A percentile compares a stretch with the other conserved stretches of the same genome.
Conservation (phyloP, 2,329 filamentous ascomycete species). For the Biscogniauxia sp. region DNA sequence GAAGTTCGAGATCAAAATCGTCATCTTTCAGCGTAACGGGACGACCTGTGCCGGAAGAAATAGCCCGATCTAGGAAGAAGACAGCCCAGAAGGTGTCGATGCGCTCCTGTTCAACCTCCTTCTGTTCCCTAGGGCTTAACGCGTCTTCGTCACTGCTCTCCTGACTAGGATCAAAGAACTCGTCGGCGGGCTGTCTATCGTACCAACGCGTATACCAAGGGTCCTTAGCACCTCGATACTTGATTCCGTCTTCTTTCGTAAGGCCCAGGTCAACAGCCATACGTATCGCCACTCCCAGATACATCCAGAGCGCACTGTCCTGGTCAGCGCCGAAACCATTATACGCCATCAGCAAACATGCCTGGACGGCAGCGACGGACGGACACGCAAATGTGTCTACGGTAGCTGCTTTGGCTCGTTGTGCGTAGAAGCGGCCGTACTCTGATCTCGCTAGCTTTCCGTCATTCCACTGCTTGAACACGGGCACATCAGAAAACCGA, state of each 20-base stretch:
- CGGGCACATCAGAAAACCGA: conserved; percentile 67
- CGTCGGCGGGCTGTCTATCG: conserved; percentile 34
- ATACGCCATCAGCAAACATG: conserved; percentile 79
- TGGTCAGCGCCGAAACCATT: conserved; percentile 86
- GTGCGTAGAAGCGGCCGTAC: conserved; percentile 74
- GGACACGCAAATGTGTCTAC: conserved; percentile 82
- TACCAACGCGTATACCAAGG: conserved; percentile 47
- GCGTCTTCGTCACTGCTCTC: conserved; percentile 42
- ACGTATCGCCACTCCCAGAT: conserved; percentile 80
- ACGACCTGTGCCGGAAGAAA: conserved; percentile 82
- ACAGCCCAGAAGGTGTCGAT: conserved; percentile 90
- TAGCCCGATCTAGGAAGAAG: conserved; percentile 82
- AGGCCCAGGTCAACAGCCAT: conserved; percentile 80
- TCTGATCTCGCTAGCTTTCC: conserved; percentile 57
- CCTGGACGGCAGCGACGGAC: conserved; percentile 79
- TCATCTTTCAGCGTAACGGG: conserved; percentile 81
- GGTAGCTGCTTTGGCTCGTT: conserved; percentile 77
- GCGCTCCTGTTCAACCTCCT: conserved; percentile 73
- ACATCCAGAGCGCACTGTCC: conserved; percentile 92
- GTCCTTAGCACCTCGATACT: conserved; percentile 54
- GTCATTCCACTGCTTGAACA: conserved; percentile 50
- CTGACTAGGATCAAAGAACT: conserved; percentile 31
- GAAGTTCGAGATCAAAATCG: conserved; percentile 78
- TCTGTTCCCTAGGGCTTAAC: conserved; percentile 51
- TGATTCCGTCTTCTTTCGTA: conserved; percentile 75